Evolutionary conservation across 768 basidiomycete species (phyloP).

Genomic region (Panaeolus cyanescens): DNA sequence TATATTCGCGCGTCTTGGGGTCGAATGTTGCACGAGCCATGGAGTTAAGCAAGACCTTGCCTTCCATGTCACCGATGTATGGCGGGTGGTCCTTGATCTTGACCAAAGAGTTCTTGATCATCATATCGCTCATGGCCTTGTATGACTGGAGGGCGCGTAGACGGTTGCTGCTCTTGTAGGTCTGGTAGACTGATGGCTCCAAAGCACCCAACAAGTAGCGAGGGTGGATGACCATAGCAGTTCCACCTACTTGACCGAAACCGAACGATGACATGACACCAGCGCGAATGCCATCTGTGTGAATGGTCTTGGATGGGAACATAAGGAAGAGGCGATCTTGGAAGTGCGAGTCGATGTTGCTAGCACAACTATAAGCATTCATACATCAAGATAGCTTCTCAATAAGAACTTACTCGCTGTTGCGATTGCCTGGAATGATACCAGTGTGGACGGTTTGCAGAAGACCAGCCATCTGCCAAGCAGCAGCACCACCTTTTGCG

Average conservation of each 20-base stretch:
- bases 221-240: slow-evolving; percentile 85
- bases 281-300: slow-evolving; percentile 89
- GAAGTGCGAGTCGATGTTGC: slow-evolving; percentile 93
- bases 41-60: slow-evolving; percentile 87
- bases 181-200: slow-evolving; percentile 73
- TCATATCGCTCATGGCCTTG: slow-evolving; percentile 94
- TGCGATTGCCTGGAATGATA: slow-evolving; percentile 92
- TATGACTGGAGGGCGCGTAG: slow-evolving; percentile 72
- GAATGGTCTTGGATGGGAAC: slow-evolving; percentile 97
- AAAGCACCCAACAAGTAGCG: slow-evolving; percentile 87
- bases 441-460: slow-evolving; percentile 84
- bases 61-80: slow-evolving; percentile 84
- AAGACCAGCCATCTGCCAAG: slow-evolving; percentile 95
- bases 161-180: slow-evolving; percentile 73
- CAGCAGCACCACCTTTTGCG: slow-evolving; percentile 98
- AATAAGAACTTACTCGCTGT: slow-evolving; percentile 80
- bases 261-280: slow-evolving; percentile 96
- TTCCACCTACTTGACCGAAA: slow-evolving; percentile 98
- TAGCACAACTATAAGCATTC: slow-evolving; percentile 27
- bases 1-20: slow-evolving; percentile 84
- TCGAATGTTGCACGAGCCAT: slow-evolving; percentile 83
- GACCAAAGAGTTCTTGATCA: slow-evolving; percentile 91
- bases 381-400: background rate
- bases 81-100: slow-evolving; percentile 94
- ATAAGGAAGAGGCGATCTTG: slow-evolving; percentile 87